Percentiles rank a stretch among this genome's conserved stretches.
Evolutionary conservation across 257 asterid species (phyloP).

Genomic region (Gentiana macrophylla): DNA sequence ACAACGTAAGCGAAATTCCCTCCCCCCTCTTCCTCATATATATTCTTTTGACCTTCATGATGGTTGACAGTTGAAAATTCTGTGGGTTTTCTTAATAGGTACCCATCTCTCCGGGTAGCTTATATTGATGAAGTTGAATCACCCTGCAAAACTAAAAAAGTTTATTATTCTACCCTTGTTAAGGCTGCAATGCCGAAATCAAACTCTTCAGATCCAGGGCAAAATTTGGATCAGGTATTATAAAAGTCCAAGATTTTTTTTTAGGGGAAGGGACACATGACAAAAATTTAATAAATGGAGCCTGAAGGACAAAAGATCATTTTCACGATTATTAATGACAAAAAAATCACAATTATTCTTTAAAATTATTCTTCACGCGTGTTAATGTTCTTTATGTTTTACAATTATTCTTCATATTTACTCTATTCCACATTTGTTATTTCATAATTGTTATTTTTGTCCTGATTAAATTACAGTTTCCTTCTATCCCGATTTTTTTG

Average conservation of each 20-base stretch:
- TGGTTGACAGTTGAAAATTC: background rate
- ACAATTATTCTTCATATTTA: too few species aligned
- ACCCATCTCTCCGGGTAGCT: slow-evolving; percentile 95
- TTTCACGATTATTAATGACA: too few species aligned
- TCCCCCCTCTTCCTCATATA: background rate
- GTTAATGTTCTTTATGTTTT: too few species aligned
- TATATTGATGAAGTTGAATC: slow-evolving; percentile 96
- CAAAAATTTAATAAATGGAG: too few species aligned
- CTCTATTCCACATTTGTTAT: too few species aligned
- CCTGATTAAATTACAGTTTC: too few species aligned
- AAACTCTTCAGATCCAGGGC: slow-evolving; percentile 75
- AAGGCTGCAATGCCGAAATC: slow-evolving; percentile 87
- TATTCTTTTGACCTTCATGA: slow-evolving; percentile 13
- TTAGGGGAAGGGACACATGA: too few species aligned
- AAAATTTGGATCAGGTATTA: slow-evolving; percentile 84
- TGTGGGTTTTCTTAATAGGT: slow-evolving; percentile 28
- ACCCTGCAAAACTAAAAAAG: slow-evolving; percentile 63
- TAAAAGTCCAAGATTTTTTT: background rate
- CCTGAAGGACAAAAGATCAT: too few species aligned
- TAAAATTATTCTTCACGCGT: too few species aligned
- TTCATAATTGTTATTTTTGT: too few species aligned
- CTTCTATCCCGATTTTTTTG: too few species aligned
- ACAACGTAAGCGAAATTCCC: slow-evolving; percentile 41
- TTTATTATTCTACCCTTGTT: slow-evolving; percentile 75
- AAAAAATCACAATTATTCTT: too few species aligned